Evolutionary conservation across 2,329 filamentous ascomycete species (phyloP).

Genomic region (Didymella glomerata): DNA sequence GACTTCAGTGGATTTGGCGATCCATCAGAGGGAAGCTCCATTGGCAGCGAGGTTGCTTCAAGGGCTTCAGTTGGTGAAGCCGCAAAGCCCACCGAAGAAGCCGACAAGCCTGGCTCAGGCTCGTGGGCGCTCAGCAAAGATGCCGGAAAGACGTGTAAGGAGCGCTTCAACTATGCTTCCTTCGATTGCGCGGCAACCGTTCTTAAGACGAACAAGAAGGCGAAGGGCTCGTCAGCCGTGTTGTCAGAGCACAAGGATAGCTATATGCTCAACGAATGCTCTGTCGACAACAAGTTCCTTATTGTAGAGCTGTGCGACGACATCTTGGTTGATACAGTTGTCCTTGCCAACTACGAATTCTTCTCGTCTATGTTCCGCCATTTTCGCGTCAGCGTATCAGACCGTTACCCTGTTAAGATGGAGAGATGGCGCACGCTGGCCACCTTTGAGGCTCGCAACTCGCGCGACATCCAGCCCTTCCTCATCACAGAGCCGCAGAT

Average conservation of each 20-base stretch:
- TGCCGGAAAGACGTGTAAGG: constrained; percentile 96
- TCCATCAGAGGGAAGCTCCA: constrained; percentile 35
- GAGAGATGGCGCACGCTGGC: constrained; percentile 93
- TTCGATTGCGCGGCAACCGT: constrained; percentile 96
- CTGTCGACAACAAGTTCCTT: constrained; percentile 86
- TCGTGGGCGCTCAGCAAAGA: constrained; percentile 75
- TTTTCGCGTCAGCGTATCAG: constrained; percentile 90
- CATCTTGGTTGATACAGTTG: constrained; percentile 88
- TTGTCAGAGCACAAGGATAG: constrained; percentile 97
- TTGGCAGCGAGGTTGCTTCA: constrained; percentile 29
- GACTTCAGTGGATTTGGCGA: constrained; percentile 72
- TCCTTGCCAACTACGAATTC: constrained; percentile 98
- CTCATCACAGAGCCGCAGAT: constrained; percentile 93
- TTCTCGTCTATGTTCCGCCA: constrained; percentile 96
- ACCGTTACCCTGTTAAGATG: constrained; percentile 89
- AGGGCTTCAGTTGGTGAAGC: constrained; percentile 27
- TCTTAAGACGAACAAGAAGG: constrained; percentile 85
- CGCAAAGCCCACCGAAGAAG: constrained; percentile 29
- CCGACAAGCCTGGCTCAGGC: constrained; percentile 43
- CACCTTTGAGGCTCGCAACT: constrained; percentile 89
- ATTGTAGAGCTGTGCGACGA: constrained; percentile 92
- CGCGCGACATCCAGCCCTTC: constrained; percentile 92
- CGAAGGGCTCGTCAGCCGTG: constrained; percentile 87
- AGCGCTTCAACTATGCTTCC: constrained; percentile 95
- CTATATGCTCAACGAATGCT: constrained; percentile 96